Conservation (phyloP, 2,329 filamentous ascomycete genomes). For the Neopestalotiopsis rosae region DNA sequence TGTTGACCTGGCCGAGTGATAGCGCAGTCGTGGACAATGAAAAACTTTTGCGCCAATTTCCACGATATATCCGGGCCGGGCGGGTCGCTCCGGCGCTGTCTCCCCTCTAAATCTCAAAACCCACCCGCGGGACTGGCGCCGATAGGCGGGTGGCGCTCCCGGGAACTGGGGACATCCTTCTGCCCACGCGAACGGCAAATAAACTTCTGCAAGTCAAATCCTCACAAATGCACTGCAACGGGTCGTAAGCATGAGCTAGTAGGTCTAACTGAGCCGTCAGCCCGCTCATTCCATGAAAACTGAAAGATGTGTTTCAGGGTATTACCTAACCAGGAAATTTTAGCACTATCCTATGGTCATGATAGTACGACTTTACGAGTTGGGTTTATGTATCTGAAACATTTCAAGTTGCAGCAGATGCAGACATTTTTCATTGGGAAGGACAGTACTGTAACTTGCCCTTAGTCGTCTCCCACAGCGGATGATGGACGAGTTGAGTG, state of each 20-base stretch:
- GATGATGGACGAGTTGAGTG: too few relatives aligned
- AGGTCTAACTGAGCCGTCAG: neutral
- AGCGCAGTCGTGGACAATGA: neutral
- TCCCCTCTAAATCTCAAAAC: neutral
- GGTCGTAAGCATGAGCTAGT: conserved; percentile 4
- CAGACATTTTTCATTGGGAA: too few relatives aligned
- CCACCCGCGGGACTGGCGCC: neutral
- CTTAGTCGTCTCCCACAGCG: too few relatives aligned
- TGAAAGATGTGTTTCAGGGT: neutral
- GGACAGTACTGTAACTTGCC: too few relatives aligned
- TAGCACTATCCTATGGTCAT: neutral
- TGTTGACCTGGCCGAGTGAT: neutral
- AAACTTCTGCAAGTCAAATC: conserved; percentile 4
- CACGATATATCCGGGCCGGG: conserved; percentile 10
- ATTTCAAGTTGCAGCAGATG: neutral
- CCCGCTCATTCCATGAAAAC: neutral
- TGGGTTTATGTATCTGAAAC: neutral
- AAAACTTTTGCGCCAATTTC: conserved; percentile 9
- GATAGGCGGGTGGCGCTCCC: neutral
- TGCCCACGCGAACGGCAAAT: conserved; percentile 7
- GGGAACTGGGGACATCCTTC: neutral
- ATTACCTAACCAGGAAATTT: neutral
- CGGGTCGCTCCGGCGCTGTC: neutral
- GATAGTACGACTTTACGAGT: neutral
- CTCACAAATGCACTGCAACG: neutral